phyloP scores from a whole-genome alignment of 2,329 filamentous ascomycete genomes.

The Botryotinia calthae region DNA sequence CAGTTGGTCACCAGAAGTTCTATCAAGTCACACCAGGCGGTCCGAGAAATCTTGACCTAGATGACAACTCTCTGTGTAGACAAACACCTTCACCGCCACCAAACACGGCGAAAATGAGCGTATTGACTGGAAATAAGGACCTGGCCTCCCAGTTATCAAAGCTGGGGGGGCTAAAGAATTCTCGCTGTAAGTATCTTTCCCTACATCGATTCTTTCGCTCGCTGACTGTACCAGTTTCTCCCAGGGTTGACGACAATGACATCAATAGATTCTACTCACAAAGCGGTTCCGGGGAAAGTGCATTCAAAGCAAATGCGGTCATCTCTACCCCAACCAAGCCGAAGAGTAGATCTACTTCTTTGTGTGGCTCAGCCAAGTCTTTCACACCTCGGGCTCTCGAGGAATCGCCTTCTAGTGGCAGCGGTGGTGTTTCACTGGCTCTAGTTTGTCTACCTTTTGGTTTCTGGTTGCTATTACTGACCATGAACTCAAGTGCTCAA shows the following conservation, averaged over 20 bases:
- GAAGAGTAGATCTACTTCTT: neutral
- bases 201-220: neutral
- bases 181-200: neutral
- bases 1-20: neutral
- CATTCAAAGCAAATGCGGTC: neutral
- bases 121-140: neutral
- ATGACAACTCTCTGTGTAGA: constrained; percentile 9
- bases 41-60: constrained; percentile 10
- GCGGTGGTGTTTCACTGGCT: neutral
- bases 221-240: neutral
- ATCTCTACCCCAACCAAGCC: neutral
- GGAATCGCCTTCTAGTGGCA: neutral
- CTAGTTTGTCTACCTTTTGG: neutral
- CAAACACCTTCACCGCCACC: neutral
- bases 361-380: neutral
- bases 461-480: neutral
- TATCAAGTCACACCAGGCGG: constrained; percentile 11
- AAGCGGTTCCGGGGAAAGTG: neutral
- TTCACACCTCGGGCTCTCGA: neutral
- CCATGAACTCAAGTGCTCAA: neutral
- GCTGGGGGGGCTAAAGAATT: neutral
- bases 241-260: neutral
- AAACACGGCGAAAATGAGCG: neutral
- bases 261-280: neutral
- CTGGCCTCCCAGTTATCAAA: neutral